Evolutionary conservation across 495 filamentous ascomycete species (phyloP).

Genomic region (Penicillium subrubescens): DNA sequence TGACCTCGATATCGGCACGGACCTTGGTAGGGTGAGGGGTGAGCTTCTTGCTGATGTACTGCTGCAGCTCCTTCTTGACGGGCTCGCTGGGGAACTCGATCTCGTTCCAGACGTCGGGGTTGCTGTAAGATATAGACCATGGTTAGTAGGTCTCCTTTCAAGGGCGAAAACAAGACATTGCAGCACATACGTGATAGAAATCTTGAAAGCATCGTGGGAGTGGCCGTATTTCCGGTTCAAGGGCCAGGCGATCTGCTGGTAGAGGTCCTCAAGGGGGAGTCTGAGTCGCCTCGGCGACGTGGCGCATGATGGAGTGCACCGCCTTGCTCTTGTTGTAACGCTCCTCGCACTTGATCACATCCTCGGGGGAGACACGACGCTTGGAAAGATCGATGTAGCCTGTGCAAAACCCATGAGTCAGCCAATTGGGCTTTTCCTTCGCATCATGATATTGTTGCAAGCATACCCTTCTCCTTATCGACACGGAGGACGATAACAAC

Average conservation of each 20-base stretch:
- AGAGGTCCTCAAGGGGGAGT: conserved; percentile 88
- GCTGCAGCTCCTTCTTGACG: conserved; percentile 84
- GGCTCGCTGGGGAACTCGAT: conserved; percentile 82
- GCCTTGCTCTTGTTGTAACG: conserved; percentile 99
- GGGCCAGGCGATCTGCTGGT: conserved; percentile 94
- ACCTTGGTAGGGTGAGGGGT: conserved; percentile 98
- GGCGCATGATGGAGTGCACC: conserved; percentile 96
- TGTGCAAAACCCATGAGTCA: conserved; percentile 41
- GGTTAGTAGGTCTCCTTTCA: not conserved
- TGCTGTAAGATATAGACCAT: conserved; percentile 50
- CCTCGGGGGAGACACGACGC: conserved; percentile 94
- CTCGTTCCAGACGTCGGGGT: conserved; percentile 94
- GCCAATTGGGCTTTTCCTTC: conserved; percentile 6
- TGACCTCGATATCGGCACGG: conserved; percentile 95
- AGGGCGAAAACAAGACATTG: not conserved
- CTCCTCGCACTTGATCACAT: conserved; percentile 97
- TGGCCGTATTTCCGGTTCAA: conserved; percentile 97
- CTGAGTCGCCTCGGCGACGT: conserved; percentile 95
- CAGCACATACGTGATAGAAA: conserved; percentile 82
- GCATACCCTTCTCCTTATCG: conserved; percentile 93
- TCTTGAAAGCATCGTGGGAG: conserved; percentile 96
- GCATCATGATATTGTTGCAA: not conserved
- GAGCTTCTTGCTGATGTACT: conserved; percentile 93
- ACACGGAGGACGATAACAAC: conserved; percentile 97
- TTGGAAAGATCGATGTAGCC: conserved; percentile 98